A percentile compares a stretch with the other conserved stretches of the same genome.
Evolutionary conservation across 2,329 filamentous ascomycete genomes (phyloP).

Genomic region (Colletotrichum ledebouriae): DNA sequence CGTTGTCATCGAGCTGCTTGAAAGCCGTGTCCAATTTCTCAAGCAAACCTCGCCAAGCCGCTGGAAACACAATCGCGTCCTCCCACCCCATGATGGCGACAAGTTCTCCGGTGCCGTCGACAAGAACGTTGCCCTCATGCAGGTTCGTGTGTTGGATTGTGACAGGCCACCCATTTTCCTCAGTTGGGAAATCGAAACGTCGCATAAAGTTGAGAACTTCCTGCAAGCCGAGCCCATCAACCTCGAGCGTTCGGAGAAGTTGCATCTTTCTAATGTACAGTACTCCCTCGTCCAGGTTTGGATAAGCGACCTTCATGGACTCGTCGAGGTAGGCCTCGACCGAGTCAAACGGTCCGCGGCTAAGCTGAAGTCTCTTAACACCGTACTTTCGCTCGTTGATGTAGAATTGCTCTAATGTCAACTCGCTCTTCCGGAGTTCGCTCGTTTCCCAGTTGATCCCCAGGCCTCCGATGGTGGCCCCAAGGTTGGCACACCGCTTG

Average conservation of each 20-base stretch:
- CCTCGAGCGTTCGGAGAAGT: not conserved
- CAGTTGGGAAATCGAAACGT: conserved; percentile 1
- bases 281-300: not conserved
- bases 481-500: not conserved
- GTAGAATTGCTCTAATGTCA: not conserved
- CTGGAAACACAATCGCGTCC: conserved; percentile 30
- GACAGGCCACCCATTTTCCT: conserved; percentile 24
- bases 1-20: conserved; percentile 1
- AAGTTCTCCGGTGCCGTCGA: conserved; percentile 14
- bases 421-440: not conserved
- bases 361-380: not conserved
- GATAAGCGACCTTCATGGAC: conserved; percentile 2
- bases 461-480: not conserved
- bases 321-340: not conserved
- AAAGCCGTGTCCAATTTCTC: not conserved
- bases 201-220: conserved; percentile 1
- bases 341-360: not conserved
- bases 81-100: conserved; percentile 41
- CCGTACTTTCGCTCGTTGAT: not conserved
- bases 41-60: conserved; percentile 11
- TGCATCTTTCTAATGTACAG: not conserved
- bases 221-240: conserved; percentile 14
- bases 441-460: not conserved
- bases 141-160: conserved; percentile 34
- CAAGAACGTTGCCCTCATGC: conserved; percentile 30